phyloP scores from a whole-genome alignment of 108 stramenopile species.

The Nitzschia inconspicua region DNA sequence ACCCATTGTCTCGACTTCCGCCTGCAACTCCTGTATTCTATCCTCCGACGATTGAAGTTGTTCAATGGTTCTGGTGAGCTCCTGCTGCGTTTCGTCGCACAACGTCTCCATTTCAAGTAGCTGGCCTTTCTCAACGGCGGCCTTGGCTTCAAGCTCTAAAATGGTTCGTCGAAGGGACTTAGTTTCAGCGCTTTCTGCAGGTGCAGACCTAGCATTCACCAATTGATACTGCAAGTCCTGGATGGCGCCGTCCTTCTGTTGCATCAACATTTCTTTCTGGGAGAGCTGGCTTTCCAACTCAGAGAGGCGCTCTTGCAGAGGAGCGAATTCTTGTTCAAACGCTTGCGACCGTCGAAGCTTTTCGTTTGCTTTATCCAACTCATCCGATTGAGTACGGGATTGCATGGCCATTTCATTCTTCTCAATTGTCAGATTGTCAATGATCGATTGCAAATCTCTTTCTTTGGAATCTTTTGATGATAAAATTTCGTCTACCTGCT shows the following conservation, averaged over 20 bases:
- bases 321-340: neutral
- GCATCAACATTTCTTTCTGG: slow-evolving; percentile 6
- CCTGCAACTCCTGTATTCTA: neutral
- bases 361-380: neutral
- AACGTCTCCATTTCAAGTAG: slow-evolving; percentile 14
- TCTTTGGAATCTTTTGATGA: neutral
- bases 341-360: neutral
- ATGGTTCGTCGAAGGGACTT: slow-evolving; percentile 10
- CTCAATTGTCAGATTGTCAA: slow-evolving; percentile 5
- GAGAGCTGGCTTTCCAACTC: slow-evolving; percentile 5
- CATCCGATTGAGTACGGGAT: neutral
- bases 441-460: neutral
- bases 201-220: slow-evolving; percentile 1
- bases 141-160: slow-evolving; percentile 7
- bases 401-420: slow-evolving; percentile 1
- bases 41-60: neutral
- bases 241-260: slow-evolving; percentile 28
- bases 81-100: slow-evolving; percentile 6
- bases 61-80: neutral
- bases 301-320: neutral
- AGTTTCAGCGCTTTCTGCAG: slow-evolving; percentile 20
- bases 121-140: neutral
- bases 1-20: neutral
- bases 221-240: slow-evolving; percentile 13
- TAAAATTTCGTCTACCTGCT: neutral